Evolutionary conservation across 2,329 filamentous ascomycete species (phyloP).

Genomic region (Madurella fahalii): DNA sequence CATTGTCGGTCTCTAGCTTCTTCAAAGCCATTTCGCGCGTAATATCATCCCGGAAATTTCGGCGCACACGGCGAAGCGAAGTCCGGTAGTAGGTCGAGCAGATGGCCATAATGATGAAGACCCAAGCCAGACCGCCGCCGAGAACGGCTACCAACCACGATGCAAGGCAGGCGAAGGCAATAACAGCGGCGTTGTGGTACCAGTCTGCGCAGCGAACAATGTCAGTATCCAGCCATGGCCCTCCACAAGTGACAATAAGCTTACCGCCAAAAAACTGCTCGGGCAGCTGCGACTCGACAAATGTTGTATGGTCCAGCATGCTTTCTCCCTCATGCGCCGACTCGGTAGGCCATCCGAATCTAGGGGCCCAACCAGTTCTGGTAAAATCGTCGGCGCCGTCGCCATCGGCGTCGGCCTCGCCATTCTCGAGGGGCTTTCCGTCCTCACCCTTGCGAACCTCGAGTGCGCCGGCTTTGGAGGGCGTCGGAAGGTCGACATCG

Average conservation of each 20-base stretch:
- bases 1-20: constrained; percentile 81
- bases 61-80: constrained; percentile 84
- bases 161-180: constrained; percentile 83
- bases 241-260: constrained; percentile 22
- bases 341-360: constrained; percentile 68
- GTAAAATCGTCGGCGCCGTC: constrained; percentile 51
- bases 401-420: constrained; percentile 51
- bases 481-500: constrained; percentile 72
- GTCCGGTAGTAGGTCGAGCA: constrained; percentile 97
- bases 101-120: constrained; percentile 86
- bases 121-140: constrained; percentile 87
- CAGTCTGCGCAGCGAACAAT: constrained; percentile 58
- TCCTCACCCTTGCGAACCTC: constrained; percentile 48
- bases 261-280: constrained; percentile 87
- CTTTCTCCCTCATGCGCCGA: constrained; percentile 57
- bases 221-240: constrained; percentile 7
- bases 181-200: constrained; percentile 96
- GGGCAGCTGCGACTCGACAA: constrained; percentile 75
- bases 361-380: constrained; percentile 81
- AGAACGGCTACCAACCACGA: constrained; percentile 89
- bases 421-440: constrained; percentile 46
- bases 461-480: constrained; percentile 66
- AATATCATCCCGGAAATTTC: constrained; percentile 94
- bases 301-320: constrained; percentile 82
- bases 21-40: constrained; percentile 83